Evolutionary conservation across 352 stramenopile genomes (phyloP).

Genomic region (Globisporangium yorkense): DNA sequence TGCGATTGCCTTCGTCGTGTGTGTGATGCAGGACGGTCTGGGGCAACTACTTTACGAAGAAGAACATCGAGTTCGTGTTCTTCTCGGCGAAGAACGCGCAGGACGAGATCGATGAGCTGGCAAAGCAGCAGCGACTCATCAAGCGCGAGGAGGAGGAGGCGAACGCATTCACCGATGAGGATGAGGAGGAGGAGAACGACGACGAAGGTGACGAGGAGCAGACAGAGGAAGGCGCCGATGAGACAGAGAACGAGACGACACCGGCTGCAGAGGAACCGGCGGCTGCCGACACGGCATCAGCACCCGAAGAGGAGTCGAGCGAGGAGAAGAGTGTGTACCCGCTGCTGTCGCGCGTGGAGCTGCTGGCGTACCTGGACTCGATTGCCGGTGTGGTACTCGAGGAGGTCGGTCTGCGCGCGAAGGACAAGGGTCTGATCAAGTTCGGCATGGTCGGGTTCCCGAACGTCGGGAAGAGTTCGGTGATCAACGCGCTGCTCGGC

Average conservation of each 20-base stretch:
- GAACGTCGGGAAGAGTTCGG: constrained; percentile 99
- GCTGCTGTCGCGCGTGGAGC: constrained; percentile 63
- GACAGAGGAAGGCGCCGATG: neutral
- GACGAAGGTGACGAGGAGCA: constrained; percentile 7
- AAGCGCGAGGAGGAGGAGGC: constrained; percentile 20
- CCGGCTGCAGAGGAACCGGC: constrained; percentile 11
- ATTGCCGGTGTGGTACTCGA: constrained; percentile 51
- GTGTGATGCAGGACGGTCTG: constrained; percentile 64
- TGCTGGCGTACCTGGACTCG: constrained; percentile 63
- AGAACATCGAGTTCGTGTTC: constrained; percentile 94
- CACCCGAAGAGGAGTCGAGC: neutral
- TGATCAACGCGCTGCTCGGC: constrained; percentile 99
- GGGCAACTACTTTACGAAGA: constrained; percentile 92
- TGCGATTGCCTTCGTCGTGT: constrained; percentile 1
- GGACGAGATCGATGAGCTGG: constrained; percentile 83
- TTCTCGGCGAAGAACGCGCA: constrained; percentile 97
- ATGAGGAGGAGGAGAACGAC: constrained; percentile 21
- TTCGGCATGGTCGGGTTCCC: constrained; percentile 99
- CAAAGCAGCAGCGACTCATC: constrained; percentile 47
- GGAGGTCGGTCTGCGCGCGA: constrained; percentile 57
- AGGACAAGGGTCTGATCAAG: constrained; percentile 83
- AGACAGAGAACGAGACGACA: constrained; percentile 1
- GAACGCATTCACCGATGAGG: constrained; percentile 7
- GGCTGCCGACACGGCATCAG: neutral
- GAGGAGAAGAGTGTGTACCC: constrained; percentile 35